These are phyloP conservation scores for Musa itinerans DNA, from an alignment of 176 grass and related monocot species.

Conservation along the genomic window DNA sequence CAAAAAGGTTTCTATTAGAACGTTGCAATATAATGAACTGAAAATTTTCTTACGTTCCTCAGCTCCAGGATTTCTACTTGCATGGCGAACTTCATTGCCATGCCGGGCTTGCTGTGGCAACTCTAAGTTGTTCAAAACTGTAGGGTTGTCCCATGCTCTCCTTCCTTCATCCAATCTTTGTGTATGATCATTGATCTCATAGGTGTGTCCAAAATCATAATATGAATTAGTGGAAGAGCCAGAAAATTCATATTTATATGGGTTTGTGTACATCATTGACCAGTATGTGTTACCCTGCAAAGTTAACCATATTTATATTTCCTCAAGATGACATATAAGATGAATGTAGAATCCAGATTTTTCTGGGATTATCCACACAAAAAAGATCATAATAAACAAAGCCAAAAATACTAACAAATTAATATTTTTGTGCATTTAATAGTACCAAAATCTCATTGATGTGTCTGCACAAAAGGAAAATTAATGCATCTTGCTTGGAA, in stretches of 20 bases:
- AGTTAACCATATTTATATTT: background rate
- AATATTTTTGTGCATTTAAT: too few relatives aligned
- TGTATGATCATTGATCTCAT: slow-evolving; percentile 63
- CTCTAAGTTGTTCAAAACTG: slow-evolving; percentile 40
- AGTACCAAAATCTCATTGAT: too few relatives aligned
- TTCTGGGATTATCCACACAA: background rate
- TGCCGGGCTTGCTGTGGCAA: slow-evolving; percentile 34
- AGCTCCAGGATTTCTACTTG: slow-evolving; percentile 35
- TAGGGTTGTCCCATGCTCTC: slow-evolving; percentile 57
- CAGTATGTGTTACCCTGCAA: slow-evolving; percentile 80
- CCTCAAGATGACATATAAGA: background rate
- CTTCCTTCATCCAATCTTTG: slow-evolving; percentile 60
- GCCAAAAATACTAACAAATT: too few relatives aligned
- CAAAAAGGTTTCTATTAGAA: too few relatives aligned
- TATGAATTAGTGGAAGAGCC: slow-evolving; percentile 50
- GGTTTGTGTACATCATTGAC: slow-evolving; percentile 83
- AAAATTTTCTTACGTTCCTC: slow-evolving; percentile 70
- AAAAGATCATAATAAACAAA: background rate
- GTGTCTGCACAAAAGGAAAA: too few relatives aligned
- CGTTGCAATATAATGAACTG: background rate
- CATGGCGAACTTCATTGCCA: slow-evolving; percentile 27
- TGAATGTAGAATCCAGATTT: background rate
- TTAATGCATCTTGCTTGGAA: too few relatives aligned
- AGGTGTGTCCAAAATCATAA: slow-evolving; percentile 59
- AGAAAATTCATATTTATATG: slow-evolving; percentile 84